Base-by-base conservation (phyloP, 2,329 filamentous ascomycete species). In the Escovopsis weberi region DNA sequence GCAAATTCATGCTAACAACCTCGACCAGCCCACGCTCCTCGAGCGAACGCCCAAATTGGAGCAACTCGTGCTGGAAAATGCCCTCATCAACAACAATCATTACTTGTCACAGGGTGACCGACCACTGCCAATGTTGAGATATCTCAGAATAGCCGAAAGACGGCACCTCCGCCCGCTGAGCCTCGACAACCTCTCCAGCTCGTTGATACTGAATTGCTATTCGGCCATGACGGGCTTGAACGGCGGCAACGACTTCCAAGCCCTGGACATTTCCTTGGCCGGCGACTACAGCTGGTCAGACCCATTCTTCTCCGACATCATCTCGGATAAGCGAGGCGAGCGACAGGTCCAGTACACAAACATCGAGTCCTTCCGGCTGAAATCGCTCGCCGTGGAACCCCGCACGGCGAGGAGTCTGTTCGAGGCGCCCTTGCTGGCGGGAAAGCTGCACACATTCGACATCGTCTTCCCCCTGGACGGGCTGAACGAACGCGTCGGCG, bases 381-480 rank as follows among this genome's bases (percentile, higher is more conserved):
- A 50, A 5, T 46, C 50, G 2, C 50, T 54, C 18, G 44, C 52
- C 15, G 46, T 58, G 15, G 42, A 51, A 1, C 55, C 58, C 4
- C 26, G 44, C 11, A 50, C 44, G 6, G 51, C 58, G 7, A 45
- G 51, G 32, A 47, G 43, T 1, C 43, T 56, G 9, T 50, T 64
- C 15, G 43, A 45, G 9, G 43, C 49, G 12, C 44, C 60, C 9
- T 41, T 64, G 12, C 39, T 44, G 12, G 45, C 48, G 1, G 51
- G 54, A 19, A 58, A 51, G 12, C 50, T 66, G 4, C 50, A 55
- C 28, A 57, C 57, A 1, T 51, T 65, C 12, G 62, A 63, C 43
- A 53, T 64, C 15, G 54, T 58, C 2, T 64, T 65, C 43, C 59
- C 58, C 2, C 49, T 54, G 1, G 53, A 56, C 3, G 32, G 45